Evolutionary conservation across 176 grass and related monocot genomes (phyloP).

Genomic region (Melocanna baccifera): DNA sequence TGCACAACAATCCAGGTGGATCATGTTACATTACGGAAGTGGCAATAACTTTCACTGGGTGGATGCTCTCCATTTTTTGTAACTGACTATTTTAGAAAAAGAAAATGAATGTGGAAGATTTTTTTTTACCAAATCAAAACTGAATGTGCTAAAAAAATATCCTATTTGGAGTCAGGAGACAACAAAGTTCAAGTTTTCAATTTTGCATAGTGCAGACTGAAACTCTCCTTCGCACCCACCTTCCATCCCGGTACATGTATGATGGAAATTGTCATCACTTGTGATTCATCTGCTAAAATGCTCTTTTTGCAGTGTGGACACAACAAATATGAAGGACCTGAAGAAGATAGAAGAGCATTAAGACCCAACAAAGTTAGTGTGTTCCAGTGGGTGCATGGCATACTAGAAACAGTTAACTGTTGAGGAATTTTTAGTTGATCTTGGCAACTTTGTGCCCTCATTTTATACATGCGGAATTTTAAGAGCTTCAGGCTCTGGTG

Average conservation of each 20-base stretch:
- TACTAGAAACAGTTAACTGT: constrained; percentile 26
- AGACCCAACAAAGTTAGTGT: constrained; percentile 9
- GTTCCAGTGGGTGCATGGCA: constrained; percentile 15
- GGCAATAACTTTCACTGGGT: neutral
- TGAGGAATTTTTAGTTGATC: constrained; percentile 28
- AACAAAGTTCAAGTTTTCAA: neutral
- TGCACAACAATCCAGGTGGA: neutral
- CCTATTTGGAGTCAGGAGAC: neutral
- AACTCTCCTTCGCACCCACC: neutral
- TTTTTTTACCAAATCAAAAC: neutral
- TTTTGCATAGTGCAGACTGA: neutral
- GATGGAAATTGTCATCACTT: neutral
- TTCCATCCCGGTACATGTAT: neutral
- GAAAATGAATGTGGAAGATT: neutral
- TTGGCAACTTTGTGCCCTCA: constrained; percentile 8
- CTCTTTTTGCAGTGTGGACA: constrained; percentile 65
- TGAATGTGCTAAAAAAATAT: neutral
- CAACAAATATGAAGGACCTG: constrained; percentile 95
- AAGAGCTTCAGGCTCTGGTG: neutral
- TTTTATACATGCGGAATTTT: constrained; percentile 27
- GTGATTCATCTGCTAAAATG: neutral
- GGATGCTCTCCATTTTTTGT: neutral
- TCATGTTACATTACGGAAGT: neutral
- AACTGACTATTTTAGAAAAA: neutral
- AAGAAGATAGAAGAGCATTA: constrained; percentile 95